A percentile compares a stretch with the other conserved stretches of the same genome.
These are phyloP conservation scores for Mortierella claussenii DNA, from an alignment of 192 early-diverging fungal genomes.

Conservation along the genomic window DNA sequence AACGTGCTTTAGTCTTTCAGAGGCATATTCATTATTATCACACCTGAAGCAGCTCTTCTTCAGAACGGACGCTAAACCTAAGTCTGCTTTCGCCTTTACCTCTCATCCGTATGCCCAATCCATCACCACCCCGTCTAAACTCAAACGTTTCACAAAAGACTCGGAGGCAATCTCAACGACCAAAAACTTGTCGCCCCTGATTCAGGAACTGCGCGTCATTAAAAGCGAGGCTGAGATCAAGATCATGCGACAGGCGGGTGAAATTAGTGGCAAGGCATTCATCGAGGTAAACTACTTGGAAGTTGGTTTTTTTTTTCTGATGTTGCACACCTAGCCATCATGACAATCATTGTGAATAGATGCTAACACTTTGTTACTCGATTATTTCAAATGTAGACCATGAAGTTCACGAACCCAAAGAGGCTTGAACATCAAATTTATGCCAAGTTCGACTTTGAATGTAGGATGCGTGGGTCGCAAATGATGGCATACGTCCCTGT, in stretches of 20 bases:
- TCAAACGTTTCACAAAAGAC: constrained; percentile 4
- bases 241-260: constrained; percentile 80
- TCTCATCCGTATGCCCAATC: constrained; percentile 15
- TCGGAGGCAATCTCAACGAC: constrained; percentile 34
- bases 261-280: constrained; percentile 85
- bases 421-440: constrained; percentile 80
- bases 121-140: neutral
- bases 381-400: no score
- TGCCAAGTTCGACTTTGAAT: constrained; percentile 80
- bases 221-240: constrained; percentile 84
- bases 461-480: constrained; percentile 66
- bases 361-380: no score
- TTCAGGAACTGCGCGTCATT: constrained; percentile 79
- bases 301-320: neutral
- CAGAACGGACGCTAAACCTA: constrained; percentile 11
- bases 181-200: constrained; percentile 57
- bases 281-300: constrained; percentile 69
- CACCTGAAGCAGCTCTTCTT: constrained; percentile 12
- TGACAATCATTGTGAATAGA: no score
- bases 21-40: constrained; percentile 4
- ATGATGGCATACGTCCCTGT: constrained; percentile 95
- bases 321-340: constrained; percentile 2
- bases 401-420: constrained; percentile 78
- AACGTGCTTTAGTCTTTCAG: constrained; percentile 1
- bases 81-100: constrained; percentile 26